Evolutionary conservation across 306 rosid genomes (phyloP).

Genomic region (Neltuma alba): DNA sequence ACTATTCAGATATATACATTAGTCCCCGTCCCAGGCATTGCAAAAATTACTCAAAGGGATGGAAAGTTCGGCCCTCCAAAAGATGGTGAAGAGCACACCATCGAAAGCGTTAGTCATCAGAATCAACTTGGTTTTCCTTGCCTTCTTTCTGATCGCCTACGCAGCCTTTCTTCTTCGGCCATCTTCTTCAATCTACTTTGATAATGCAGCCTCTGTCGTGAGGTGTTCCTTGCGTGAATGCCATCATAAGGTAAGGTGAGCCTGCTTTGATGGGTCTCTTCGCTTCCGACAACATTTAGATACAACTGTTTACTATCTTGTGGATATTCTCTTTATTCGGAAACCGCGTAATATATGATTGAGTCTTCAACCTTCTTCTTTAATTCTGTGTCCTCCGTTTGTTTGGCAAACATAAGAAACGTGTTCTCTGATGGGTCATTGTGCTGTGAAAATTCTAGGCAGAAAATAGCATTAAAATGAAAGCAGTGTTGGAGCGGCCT

Average conservation of each 20-base stretch:
- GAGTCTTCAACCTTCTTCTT: background rate
- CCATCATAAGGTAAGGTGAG: conserved; percentile 98
- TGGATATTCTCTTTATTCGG: background rate
- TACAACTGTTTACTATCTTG: background rate
- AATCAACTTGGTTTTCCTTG: conserved; percentile 71
- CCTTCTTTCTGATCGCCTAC: conserved; percentile 61
- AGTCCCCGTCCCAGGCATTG: conserved; percentile 36
- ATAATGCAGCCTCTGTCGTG: conserved; percentile 71
- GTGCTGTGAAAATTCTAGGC: conserved; percentile 38
- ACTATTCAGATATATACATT: conserved; percentile 33
- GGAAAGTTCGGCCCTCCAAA: conserved; percentile 53
- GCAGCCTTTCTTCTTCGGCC: conserved; percentile 80
- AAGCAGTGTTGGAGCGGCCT: conserved; percentile 62
- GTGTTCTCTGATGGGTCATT: background rate
- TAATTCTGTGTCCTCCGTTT: too few species aligned
- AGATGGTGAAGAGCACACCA: conserved; percentile 61
- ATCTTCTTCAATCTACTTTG: conserved; percentile 63
- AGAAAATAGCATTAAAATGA: conserved; percentile 57
- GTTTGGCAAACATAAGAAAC: background rate
- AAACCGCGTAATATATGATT: background rate
- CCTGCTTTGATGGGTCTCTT: conserved; percentile 35
- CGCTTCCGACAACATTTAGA: background rate
- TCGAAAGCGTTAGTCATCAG: conserved; percentile 73
- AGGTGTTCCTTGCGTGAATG: conserved; percentile 79
- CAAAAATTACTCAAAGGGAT: conserved; percentile 29